Evolutionary conservation across 345 rosid species (phyloP).

Genomic region (Populus davidiana): DNA sequence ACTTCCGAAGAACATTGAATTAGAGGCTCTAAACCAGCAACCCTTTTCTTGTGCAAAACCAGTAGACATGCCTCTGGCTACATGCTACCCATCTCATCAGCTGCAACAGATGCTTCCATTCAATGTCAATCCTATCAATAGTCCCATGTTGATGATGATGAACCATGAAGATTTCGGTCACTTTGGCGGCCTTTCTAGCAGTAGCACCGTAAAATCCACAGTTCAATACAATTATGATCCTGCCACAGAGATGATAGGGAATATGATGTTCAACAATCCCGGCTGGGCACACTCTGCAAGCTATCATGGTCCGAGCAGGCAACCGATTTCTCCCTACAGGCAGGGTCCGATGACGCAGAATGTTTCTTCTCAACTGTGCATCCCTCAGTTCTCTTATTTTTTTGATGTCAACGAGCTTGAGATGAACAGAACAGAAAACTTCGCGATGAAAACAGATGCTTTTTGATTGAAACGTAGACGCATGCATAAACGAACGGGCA

Average conservation of each 20-base stretch:
- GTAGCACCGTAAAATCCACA: neutral
- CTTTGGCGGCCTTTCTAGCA: neutral
- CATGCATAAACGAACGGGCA: too few species aligned
- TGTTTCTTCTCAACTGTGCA: neutral
- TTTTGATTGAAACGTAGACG: too few species aligned
- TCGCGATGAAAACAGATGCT: too few species aligned
- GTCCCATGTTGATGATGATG: slow-evolving; percentile 5
- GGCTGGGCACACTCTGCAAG: neutral
- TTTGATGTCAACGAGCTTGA: neutral
- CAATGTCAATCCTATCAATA: neutral
- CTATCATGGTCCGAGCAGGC: neutral
- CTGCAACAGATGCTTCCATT: slow-evolving; percentile 6
- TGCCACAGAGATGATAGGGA: neutral
- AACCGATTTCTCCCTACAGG: neutral
- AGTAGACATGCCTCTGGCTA: neutral
- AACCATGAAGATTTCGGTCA: neutral
- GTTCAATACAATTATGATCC: neutral
- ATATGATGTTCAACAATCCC: neutral
- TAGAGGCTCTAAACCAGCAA: neutral
- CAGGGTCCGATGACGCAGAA: neutral
- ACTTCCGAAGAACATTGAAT: neutral
- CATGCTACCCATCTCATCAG: neutral
- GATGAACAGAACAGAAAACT: neutral
- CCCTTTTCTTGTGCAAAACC: neutral
- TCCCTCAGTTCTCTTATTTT: neutral